Percentiles rank a stretch among this genome's conserved stretches.
These are phyloP conservation scores for Escallonia herrerae DNA, from an alignment of 129 eudicot species.

Conservation along the genomic window DNA sequence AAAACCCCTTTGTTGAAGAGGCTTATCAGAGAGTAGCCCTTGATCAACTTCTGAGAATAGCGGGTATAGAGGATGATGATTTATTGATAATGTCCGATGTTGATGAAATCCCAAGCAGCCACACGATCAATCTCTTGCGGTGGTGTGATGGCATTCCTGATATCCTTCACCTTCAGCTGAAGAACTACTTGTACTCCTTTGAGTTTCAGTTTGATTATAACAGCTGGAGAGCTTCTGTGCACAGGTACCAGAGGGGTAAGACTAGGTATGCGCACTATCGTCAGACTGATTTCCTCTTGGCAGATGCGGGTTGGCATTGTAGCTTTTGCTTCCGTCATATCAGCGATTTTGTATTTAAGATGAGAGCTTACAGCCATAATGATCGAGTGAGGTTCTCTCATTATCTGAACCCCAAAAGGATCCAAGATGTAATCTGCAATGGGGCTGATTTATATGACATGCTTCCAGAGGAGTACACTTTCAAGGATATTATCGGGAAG, in stretches of 20 bases:
- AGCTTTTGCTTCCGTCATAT: conserved; percentile 70
- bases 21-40: conserved; percentile 63
- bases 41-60: conserved; percentile 47
- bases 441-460: conserved; percentile 64
- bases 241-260: conserved; percentile 46
- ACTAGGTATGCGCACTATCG: conserved; percentile 64
- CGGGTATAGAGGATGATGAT: conserved; percentile 73
- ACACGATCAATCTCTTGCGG: conserved; percentile 58
- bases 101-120: conserved; percentile 71
- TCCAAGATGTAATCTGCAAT: conserved; percentile 52
- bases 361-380: conserved; percentile 75
- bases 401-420: conserved; percentile 51
- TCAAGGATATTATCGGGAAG: conserved; percentile 61
- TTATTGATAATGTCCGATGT: conserved; percentile 77
- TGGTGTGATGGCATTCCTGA: conserved; percentile 71
- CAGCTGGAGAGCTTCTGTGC: conserved; percentile 77
- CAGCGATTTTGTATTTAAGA: conserved; percentile 67
- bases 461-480: conserved; percentile 80
- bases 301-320: conserved; percentile 85
- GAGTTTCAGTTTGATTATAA: conserved; percentile 41
- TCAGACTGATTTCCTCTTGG: conserved; percentile 49
- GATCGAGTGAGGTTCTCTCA: conserved; percentile 68
- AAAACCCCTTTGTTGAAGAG: conserved; percentile 72
- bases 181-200: conserved; percentile 56
- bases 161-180: conserved; percentile 56